Percentiles rank a stretch among this genome's conserved stretches.
These are phyloP conservation scores for Fonsecaea nubica DNA, from an alignment of 2,329 filamentous ascomycete genomes.

Conservation along the genomic window DNA sequence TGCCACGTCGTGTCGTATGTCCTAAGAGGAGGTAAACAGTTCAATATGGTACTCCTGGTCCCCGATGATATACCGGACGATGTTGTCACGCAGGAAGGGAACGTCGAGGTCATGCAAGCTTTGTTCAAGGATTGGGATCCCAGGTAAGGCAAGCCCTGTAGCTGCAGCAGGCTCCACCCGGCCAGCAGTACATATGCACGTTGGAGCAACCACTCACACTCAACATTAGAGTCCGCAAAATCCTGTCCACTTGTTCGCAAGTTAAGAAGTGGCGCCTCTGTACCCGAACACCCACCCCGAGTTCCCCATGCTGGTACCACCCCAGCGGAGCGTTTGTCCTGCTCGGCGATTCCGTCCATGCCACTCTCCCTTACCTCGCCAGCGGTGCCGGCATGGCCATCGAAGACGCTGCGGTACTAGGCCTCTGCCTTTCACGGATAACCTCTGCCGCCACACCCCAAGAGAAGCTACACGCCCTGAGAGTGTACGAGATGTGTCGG, in stretches of 20 bases:
- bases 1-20: slow-evolving; percentile 60
- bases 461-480: slow-evolving; percentile 45
- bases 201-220: slow-evolving; percentile 1
- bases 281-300: slow-evolving; percentile 36
- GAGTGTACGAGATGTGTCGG: slow-evolving; percentile 48
- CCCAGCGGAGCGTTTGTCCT: slow-evolving; percentile 42
- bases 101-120: slow-evolving; percentile 44
- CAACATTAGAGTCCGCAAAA: slow-evolving; percentile 36
- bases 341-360: slow-evolving; percentile 53
- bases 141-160: slow-evolving; percentile 44
- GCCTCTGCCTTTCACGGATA: slow-evolving; percentile 44
- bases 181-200: neutral
- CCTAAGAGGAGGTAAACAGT: slow-evolving; percentile 52
- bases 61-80: slow-evolving; percentile 53
- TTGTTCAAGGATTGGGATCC: slow-evolving; percentile 46
- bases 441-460: slow-evolving; percentile 39
- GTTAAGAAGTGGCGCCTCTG: slow-evolving; percentile 54
- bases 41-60: slow-evolving; percentile 57
- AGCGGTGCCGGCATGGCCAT: slow-evolving; percentile 45
- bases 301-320: slow-evolving; percentile 27
- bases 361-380: slow-evolving; percentile 50
- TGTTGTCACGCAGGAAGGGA: slow-evolving; percentile 44
- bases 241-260: slow-evolving; percentile 38
- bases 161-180: neutral
- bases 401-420: slow-evolving; percentile 44